Conservation (phyloP, 768 basidiomycete species). For the Leucosporidium scottii region DNA sequence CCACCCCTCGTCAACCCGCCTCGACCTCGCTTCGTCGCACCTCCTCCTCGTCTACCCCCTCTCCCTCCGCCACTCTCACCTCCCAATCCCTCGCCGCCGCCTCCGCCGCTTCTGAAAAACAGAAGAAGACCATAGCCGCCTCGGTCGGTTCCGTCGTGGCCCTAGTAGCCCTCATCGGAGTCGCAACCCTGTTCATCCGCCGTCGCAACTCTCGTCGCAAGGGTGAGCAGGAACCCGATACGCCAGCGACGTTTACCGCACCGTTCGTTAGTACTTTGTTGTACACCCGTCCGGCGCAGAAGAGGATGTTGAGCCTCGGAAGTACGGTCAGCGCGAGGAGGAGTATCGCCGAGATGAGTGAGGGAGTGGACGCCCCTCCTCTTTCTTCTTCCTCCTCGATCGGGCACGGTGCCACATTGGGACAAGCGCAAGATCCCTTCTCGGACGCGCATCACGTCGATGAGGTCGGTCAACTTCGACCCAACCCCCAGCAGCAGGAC, state of each 20-base stretch:
- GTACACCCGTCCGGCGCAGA: conserved; percentile 30
- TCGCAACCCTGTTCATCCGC: conserved; percentile 19
- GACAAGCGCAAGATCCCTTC: conserved; percentile 15
- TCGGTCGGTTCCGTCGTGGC: not conserved
- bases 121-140: conserved; percentile 17
- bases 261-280: conserved; percentile 29
- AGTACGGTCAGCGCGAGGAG: conserved; percentile 7
- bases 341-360: not conserved
- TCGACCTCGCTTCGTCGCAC: not conserved
- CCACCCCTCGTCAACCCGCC: no score
- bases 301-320: conserved; percentile 30
- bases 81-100: not conserved
- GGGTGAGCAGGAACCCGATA: not conserved
- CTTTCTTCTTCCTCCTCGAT: not conserved
- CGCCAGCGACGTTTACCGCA: not conserved
- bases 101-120: not conserved
- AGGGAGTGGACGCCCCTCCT: not conserved
- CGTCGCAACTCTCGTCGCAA: conserved; percentile 11
- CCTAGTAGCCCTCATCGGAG: conserved; percentile 21
- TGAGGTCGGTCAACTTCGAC: conserved; percentile 22
- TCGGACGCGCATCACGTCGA: conserved; percentile 14
- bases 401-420: not conserved
- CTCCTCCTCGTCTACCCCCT: not conserved
- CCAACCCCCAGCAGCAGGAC: not conserved
- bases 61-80: not conserved